Evolutionary conservation across 257 asterid genomes (phyloP).

Genomic region (Nicotiana knightiana): DNA sequence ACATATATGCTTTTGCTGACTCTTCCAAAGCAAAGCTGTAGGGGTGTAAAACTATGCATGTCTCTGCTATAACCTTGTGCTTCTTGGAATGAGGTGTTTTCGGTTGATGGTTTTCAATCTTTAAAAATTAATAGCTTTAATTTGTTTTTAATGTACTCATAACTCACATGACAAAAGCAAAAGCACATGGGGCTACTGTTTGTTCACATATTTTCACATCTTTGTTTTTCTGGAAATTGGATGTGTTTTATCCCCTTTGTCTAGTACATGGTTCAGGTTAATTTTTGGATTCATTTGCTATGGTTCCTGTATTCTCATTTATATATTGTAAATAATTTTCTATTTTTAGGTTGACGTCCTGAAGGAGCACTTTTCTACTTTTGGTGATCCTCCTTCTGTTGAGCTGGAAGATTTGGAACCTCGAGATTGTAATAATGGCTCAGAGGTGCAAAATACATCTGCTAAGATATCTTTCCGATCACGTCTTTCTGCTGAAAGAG

Average conservation of each 20-base stretch:
- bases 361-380: constrained; percentile 75
- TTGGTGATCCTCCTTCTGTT: constrained; percentile 66
- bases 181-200: background rate
- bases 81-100: background rate
- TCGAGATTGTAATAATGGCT: constrained; percentile 32
- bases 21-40: background rate
- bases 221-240: background rate
- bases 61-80: background rate
- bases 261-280: background rate
- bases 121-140: background rate
- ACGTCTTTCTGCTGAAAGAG: constrained; percentile 80
- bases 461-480: constrained; percentile 65
- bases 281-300: background rate
- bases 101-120: background rate
- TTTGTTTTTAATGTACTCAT: background rate
- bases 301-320: background rate
- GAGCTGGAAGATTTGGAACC: constrained; percentile 54
- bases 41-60: background rate
- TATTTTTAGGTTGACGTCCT: constrained; percentile 52
- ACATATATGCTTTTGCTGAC: background rate
- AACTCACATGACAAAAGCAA: background rate
- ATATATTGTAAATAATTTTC: background rate
- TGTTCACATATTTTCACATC: background rate
- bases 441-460: constrained; percentile 30
- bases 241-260: constrained; percentile 1